Evolutionary conservation across 352 stramenopile genomes (phyloP).

Genomic region (Globisporangium cederbergense): DNA sequence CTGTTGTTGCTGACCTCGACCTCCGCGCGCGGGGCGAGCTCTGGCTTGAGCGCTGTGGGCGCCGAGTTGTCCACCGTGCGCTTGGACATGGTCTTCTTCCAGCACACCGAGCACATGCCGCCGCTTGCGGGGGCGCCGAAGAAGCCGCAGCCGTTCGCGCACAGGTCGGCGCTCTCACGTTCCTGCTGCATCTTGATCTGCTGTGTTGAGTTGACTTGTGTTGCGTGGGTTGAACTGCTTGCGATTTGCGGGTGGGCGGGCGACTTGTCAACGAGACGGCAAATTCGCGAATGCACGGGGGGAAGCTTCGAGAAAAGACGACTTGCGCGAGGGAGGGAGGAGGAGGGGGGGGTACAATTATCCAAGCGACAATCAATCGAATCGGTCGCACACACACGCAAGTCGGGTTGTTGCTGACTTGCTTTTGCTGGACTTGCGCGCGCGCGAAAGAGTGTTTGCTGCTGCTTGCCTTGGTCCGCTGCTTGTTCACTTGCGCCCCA

Average conservation of each 20-base stretch:
- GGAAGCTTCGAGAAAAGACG: conserved; percentile 8
- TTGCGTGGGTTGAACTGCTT: conserved; percentile 2
- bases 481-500: conserved; percentile 28
- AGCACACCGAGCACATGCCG: conserved; percentile 84
- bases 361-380: neutral
- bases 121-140: conserved; percentile 66
- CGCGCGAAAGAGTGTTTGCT: neutral
- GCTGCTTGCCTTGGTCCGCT: neutral
- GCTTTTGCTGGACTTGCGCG: neutral
- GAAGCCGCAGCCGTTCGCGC: conserved; percentile 74
- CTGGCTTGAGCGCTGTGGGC: conserved; percentile 20
- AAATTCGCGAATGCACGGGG: conserved; percentile 6
- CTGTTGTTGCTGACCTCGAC: conserved; percentile 12
- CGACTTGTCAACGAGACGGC: neutral
- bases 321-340: no score
- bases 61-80: conserved; percentile 42
- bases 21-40: conserved; percentile 16
- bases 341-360: conserved; percentile 8
- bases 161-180: conserved; percentile 70
- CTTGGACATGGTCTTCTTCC: conserved; percentile 84
- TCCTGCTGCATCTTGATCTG: conserved; percentile 66
- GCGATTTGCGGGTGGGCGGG: neutral
- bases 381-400: neutral
- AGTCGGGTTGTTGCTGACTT: neutral
- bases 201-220: neutral